These are phyloP conservation scores for Adansonia grandidieri DNA, from an alignment of 441 rosid species.

Conservation along the genomic window DNA sequence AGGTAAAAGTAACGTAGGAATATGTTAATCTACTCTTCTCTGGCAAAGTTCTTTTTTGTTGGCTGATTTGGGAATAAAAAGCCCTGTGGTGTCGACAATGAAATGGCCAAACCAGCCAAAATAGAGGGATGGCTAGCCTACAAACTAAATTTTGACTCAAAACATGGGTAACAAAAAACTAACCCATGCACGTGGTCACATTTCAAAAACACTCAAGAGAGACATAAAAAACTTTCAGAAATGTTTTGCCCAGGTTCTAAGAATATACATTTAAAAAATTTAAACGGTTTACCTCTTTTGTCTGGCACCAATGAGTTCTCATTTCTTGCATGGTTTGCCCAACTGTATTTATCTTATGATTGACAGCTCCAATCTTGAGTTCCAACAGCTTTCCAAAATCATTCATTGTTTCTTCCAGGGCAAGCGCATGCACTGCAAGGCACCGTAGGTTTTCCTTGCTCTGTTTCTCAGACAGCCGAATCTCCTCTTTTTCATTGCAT, in stretches of 20 bases:
- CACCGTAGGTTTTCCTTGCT: slow-evolving; percentile 55
- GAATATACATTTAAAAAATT: slow-evolving; percentile 3
- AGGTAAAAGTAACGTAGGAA: slow-evolving; percentile 8
- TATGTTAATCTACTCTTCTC: background rate
- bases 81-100: background rate
- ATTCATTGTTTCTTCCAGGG: slow-evolving; percentile 53
- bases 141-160: background rate
- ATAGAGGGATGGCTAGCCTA: slow-evolving; percentile 5
- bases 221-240: background rate
- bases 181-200: background rate
- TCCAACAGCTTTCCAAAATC: slow-evolving; percentile 61
- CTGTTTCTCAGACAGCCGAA: slow-evolving; percentile 55
- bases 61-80: slow-evolving; percentile 6
- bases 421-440: slow-evolving; percentile 53
- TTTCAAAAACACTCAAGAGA: slow-evolving; percentile 5
- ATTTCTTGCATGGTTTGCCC: slow-evolving; percentile 51
- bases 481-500: slow-evolving; percentile 67
- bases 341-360: slow-evolving; percentile 53
- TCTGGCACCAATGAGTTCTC: slow-evolving; percentile 47
- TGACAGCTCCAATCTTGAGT: slow-evolving; percentile 47
- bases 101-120: slow-evolving; percentile 19
- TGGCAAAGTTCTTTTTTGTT: background rate
- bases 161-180: background rate
- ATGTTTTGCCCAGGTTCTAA: background rate
- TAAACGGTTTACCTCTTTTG: slow-evolving; percentile 58